Evolutionary conservation across 352 stramenopile genomes (phyloP), one percentile per base, ranked within the genome.

Genomic region (Phytopythium montanum): DNA sequence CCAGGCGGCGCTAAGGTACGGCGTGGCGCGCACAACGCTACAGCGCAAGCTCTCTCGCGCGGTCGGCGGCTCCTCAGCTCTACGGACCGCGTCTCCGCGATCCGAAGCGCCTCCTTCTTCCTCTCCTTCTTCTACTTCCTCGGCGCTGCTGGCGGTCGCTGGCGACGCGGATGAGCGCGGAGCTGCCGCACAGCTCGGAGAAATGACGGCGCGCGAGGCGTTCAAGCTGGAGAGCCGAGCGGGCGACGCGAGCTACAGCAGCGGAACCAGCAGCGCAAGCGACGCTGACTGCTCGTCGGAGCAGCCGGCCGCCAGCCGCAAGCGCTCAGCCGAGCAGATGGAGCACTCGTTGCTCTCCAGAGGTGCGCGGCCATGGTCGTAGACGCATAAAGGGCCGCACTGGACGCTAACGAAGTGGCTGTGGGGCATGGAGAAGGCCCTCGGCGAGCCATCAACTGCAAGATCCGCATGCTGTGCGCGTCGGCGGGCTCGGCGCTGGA

Each of bases 381-480:
- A 6, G 4, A 19, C 1, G 12, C 13, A 23, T 16, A 5, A 12
- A 16, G 5, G 34, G 29, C 8, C 14, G 38, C 12, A 5, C 25
- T 31, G 53, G 33, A 8, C 19, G 5, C 3, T 56, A 10, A 29
- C 18, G 48, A 56, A 31, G 33, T 18, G 7, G 54, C 58, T n/a
- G n/a, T n/a, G n/a, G n/a, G n/a, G n/a, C n/a, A n/a, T n/a, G n/a
- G n/a, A n/a, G n/a, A n/a, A 81, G 86, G 86, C 2, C 86, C 86
- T 3, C 70, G 80, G 31, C 90, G 92, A 57, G 84, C 83, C 1
- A 94, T 95, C 64, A 95, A 94, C 38, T 89, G 82, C 72, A 95
- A 95, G 61, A 79, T 95, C 34, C 81, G 86, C 29, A 91, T 90
- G 79, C 70, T 95, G 39, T 92, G 84, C 59, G 85, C 84, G 19